Evolutionary conservation across 2,329 filamentous ascomycete genomes (phyloP), one percentile per base, ranked within the genome.

Genomic region (Penicillium sp.): DNA sequence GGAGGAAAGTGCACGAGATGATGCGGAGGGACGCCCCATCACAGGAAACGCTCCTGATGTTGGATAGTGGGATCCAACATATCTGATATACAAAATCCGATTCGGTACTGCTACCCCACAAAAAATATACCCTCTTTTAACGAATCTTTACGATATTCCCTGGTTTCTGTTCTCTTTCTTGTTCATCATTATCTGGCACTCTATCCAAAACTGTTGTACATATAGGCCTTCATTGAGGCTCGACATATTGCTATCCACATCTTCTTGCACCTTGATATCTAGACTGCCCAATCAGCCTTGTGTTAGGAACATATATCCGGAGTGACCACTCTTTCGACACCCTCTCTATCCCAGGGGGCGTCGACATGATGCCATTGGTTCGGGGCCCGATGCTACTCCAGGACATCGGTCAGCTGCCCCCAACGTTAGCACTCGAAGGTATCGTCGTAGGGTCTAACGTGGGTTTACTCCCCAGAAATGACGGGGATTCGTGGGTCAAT

Each of bases 51-150:
- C 10, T 12, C 46, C 29, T 27, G 29, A 2, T 21, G 38, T 40
- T 52, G 54, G 29, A 49, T 59, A 50, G 47, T 40, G 33, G n/a
- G 37, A 13, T 50, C 54, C 5, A 5, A 45, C n/a, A 31, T 43
- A 6, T 21, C 3, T 25, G 21, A 27, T 31, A 25, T 17, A 15
- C 15, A n/a, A 37, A 31, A 48, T 15, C n/a, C 13, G 8, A 12
- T 17, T 50, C 9, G 33, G 31, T 38, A 21, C 38, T 37, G 23
- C 31, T 33, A 23, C 42, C 17, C 5, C 17, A 42, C 38, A 45
- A 29, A 12, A 31, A 43, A n/a, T 37, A 52, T 56, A 56, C 47
- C 47, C 29, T 6, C 31, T 38, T 35, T 51, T 56, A 6, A 50
- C 29, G 46, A 43, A 42, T 8, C 31, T 37, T 17, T 21, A 51